Evolutionary conservation across 805 yeast genomes (phyloP).

Genomic region (Pichia scutulata): DNA sequence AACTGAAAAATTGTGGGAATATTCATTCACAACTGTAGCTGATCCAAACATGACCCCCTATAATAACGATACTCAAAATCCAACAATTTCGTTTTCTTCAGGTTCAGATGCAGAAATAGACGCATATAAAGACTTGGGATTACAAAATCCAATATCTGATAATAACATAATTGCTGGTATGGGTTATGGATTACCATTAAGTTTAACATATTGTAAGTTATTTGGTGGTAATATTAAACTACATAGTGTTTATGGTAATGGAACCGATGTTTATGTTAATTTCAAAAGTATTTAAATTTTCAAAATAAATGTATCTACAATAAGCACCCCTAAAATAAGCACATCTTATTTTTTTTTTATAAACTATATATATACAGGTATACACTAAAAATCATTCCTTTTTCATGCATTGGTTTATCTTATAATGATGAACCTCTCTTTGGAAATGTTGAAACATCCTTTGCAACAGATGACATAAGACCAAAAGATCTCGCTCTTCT

Average conservation of each 20-base stretch:
- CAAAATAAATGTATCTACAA: no score
- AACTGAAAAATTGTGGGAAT: slow-evolving; percentile 67
- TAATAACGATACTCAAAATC: no score
- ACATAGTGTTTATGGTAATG: slow-evolving; percentile 68
- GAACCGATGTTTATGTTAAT: slow-evolving; percentile 67
- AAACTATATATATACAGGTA: neutral
- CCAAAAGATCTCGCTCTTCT: slow-evolving; percentile 79
- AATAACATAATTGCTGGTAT: slow-evolving; percentile 73
- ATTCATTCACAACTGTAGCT: slow-evolving; percentile 67
- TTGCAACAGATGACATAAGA: slow-evolving; percentile 66
- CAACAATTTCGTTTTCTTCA: slow-evolving; percentile 27
- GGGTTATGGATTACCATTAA: slow-evolving; percentile 92
- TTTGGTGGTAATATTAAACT: slow-evolving; percentile 65
- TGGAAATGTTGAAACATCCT: slow-evolving; percentile 37
- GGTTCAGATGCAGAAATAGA: slow-evolving; percentile 22
- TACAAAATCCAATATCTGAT: slow-evolving; percentile 23
- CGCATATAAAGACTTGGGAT: slow-evolving; percentile 40
- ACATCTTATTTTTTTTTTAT: neutral
- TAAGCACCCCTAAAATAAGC: no score
- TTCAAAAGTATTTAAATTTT: slow-evolving; percentile 29
- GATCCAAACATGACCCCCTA: neutral
- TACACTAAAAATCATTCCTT: no score
- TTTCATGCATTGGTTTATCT: neutral
- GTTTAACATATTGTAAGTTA: slow-evolving; percentile 64
- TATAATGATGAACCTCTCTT: slow-evolving; percentile 26